Evolutionary conservation across 345 rosid species (phyloP).

Genomic region (Sonneratia caseolaris): DNA sequence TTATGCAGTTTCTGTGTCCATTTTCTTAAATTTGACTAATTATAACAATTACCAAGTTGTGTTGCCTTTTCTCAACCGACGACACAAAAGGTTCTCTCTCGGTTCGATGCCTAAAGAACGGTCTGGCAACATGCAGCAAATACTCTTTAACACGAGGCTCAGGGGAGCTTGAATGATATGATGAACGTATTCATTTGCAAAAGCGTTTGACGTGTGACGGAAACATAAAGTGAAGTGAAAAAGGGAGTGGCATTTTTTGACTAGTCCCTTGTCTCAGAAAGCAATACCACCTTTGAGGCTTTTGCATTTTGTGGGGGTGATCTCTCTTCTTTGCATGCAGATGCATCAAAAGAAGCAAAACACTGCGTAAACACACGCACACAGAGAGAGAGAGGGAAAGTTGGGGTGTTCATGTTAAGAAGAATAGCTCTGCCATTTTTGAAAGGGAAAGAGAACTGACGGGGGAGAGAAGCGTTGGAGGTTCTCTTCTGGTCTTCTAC

Average conservation of each 20-base stretch:
- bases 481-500: neutral
- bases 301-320: conserved; percentile 25
- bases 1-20: no score
- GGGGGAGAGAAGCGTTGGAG: neutral
- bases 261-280: conserved; percentile 51
- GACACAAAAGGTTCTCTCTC: neutral
- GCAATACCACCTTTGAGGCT: conserved; percentile 55
- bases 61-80: neutral
- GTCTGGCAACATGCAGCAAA: neutral
- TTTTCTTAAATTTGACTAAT: no score
- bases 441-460: neutral
- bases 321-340: conserved; percentile 47
- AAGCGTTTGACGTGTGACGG: neutral
- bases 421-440: neutral
- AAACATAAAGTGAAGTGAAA: conserved; percentile 16
- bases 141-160: neutral
- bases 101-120: neutral
- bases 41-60: neutral
- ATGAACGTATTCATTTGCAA: neutral
- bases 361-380: neutral
- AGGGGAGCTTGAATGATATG: neutral
- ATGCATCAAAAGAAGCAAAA: conserved; percentile 80
- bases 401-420: neutral
- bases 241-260: conserved; percentile 30
- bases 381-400: neutral